Evolutionary conservation across 352 stramenopile genomes (phyloP).

Genomic region (Pythium sp.): DNA sequence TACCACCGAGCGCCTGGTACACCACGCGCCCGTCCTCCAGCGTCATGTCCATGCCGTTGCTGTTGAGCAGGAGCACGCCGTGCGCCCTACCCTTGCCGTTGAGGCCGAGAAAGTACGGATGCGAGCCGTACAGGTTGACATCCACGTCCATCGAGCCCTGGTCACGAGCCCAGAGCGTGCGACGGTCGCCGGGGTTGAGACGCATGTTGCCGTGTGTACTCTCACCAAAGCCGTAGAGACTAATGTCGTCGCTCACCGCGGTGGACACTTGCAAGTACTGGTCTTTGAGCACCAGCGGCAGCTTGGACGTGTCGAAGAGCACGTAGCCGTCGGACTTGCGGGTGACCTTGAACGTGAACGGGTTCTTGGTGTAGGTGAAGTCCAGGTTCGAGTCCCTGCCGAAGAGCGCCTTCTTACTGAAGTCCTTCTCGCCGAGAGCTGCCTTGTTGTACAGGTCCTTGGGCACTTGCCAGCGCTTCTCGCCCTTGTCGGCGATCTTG

Average conservation of each 20-base stretch:
- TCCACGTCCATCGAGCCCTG: constrained; percentile 30
- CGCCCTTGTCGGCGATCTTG: constrained; percentile 26
- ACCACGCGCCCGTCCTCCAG: constrained; percentile 33
- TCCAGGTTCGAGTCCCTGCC: constrained; percentile 18
- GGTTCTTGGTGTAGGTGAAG: constrained; percentile 35
- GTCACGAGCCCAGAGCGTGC: constrained; percentile 46
- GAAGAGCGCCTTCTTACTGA: constrained; percentile 14
- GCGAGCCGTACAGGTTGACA: constrained; percentile 52
- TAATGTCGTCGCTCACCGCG: constrained; percentile 18
- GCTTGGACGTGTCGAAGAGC: constrained; percentile 48
- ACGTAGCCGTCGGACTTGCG: constrained; percentile 33
- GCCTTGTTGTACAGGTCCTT: constrained; percentile 12
- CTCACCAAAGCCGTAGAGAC: constrained; percentile 50
- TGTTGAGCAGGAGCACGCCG: constrained; percentile 53
- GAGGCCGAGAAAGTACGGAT: constrained; percentile 49
- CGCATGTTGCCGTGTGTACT: constrained; percentile 33
- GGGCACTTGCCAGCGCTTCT: constrained; percentile 25
- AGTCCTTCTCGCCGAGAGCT: constrained; percentile 6
- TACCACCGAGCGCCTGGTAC: constrained; percentile 46
- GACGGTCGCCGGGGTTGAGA: constrained; percentile 34
- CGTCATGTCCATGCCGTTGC: constrained; percentile 60
- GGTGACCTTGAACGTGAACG: constrained; percentile 37
- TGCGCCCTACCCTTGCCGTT: constrained; percentile 35
- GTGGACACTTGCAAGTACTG: constrained; percentile 63
- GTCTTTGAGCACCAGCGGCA: constrained; percentile 36